Conservation (phyloP, 2,329 filamentous ascomycete genomes). For the Scedosporium dehoogii region DNA sequence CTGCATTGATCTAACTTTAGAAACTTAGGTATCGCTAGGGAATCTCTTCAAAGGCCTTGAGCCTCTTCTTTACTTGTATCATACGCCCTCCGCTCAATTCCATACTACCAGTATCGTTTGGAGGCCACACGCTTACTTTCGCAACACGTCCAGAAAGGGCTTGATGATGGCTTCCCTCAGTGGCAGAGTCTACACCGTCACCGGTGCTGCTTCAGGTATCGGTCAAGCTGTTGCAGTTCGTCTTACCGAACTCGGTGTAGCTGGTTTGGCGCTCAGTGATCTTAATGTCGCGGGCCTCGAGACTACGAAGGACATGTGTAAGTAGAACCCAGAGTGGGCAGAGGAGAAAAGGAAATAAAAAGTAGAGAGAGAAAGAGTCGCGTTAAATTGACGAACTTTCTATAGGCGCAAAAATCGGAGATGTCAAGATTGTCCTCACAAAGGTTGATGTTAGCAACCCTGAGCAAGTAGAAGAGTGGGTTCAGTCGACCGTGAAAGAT, state of each 20-base stretch:
- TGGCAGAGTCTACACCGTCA: constrained; percentile 19
- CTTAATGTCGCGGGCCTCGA: constrained; percentile 22
- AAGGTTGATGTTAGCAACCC: constrained; percentile 38
- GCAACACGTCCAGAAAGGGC: background rate
- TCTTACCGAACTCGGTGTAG: constrained; percentile 25
- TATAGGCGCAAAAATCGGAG: constrained; percentile 6
- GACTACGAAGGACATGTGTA: constrained; percentile 13
- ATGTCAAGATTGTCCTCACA: constrained; percentile 20
- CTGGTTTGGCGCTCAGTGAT: constrained; percentile 25
- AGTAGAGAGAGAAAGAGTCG: too few relatives aligned
- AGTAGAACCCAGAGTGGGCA: constrained; percentile 1
- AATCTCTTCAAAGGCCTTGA: too few relatives aligned
- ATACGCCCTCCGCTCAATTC: too few relatives aligned
- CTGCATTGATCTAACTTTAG: too few relatives aligned
- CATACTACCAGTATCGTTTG: too few relatives aligned
- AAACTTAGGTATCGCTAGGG: too few relatives aligned
- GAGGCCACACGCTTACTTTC: background rate
- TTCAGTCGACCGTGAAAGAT: constrained; percentile 31
- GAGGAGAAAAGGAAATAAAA: background rate
- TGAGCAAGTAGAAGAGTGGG: constrained; percentile 40
- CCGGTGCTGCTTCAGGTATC: constrained; percentile 26
- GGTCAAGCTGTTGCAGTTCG: constrained; percentile 28
- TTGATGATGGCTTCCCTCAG: background rate
- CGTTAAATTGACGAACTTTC: too few relatives aligned
- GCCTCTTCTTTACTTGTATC: too few relatives aligned